Evolutionary conservation across 345 rosid species (phyloP), one percentile per base, ranked within the genome.

Genomic region (Mercurialis annua): DNA sequence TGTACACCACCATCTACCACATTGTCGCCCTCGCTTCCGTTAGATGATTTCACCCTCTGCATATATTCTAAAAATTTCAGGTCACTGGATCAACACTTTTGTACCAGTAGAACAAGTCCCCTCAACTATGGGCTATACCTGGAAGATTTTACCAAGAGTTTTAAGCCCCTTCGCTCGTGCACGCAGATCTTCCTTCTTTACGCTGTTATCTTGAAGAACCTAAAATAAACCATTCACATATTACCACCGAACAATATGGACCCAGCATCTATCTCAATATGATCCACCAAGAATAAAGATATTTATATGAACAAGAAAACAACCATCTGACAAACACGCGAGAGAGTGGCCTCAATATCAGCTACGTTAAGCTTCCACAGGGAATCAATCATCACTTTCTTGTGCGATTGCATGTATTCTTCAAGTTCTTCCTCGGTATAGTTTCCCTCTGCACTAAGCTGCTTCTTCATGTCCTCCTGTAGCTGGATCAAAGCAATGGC

Each of bases 311-410:
- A 65, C 49, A 54, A 78, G 76, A 73, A 77, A 77, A 76, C 76
- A 76, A 93, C 98, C 98, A 91, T 92, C 76, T 87, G 99, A 81
- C 97, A 94, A 82, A 94, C 97, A 60, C 84, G 92, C 71, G 84
- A 89, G 72, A 94, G 99, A 47, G 97, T 94, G 57, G 86, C 90
- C 82, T 94, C 99, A 11, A 94, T 91, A 73, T 94, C 99, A 38
- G 99, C 96, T 51, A 94, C 97, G 15, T 94, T 94, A 72, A 94
- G 97, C 79, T 94, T 94, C 99, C 99, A 94, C 59, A 91, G 77
- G 17, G 97, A 94, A 84, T 91, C 97, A 69, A 79, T 84, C 99
- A 91, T 87, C 82, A 89, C 74, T 73, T 92, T 85, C 74, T 94
- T 94, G 81, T 91, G 90, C 61, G 97, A 75, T 65, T 84, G 85